Base-by-base conservation (phyloP, 2,329 filamentous ascomycete species). In the Ophiostoma populinum region DNA sequence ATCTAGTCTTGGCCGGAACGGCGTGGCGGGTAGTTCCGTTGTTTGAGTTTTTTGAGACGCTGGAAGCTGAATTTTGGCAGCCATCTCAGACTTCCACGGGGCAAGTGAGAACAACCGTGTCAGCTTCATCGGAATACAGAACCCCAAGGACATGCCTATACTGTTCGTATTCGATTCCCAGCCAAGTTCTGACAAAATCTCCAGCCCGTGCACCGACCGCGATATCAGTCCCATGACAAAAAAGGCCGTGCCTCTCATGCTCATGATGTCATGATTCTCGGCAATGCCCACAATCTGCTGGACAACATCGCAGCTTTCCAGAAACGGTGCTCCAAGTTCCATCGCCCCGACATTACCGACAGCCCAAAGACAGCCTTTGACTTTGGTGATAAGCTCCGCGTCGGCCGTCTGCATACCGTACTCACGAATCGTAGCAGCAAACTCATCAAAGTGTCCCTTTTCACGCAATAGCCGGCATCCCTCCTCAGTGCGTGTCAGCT, bases 311-410 rank as follows among this genome's bases (percentile, higher is more conserved):
- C 75, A 81, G 37, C 80, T 76, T 55, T 94, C 90, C 4, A 98
- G 64, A 52, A 98, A 98, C 0, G 85, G 85, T 1, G 87, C 87
- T 2, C 90, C 90, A 2, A 94, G 72, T 48, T 95, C 87, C 86
- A 98, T 95, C 1, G 86, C 94, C 0, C 90, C 90, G 24, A 98
- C 87, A 47, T 98, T 98, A 17, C 90, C 90, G 1, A 98, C 85
- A 0, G 90, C 90, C 90, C 90, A 98, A 32, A 98, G 63, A 51
- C 85, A 94, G 7, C 86, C 90, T 54, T 98, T 98, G 44, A 95
- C 83, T 52, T 94, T 95, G 39, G 83, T 73, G 29, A 95, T 75
- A 17, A 78, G 68, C 54, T 98, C 90, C 1, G 69, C 53, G 47
- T 98, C 90, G 44, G 92, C 79, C 27, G 76, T 75, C 46, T 90